Conservation (phyloP, 1,284 basidiomycete genomes). For the Cystobasidiaceae sp. region DNA sequence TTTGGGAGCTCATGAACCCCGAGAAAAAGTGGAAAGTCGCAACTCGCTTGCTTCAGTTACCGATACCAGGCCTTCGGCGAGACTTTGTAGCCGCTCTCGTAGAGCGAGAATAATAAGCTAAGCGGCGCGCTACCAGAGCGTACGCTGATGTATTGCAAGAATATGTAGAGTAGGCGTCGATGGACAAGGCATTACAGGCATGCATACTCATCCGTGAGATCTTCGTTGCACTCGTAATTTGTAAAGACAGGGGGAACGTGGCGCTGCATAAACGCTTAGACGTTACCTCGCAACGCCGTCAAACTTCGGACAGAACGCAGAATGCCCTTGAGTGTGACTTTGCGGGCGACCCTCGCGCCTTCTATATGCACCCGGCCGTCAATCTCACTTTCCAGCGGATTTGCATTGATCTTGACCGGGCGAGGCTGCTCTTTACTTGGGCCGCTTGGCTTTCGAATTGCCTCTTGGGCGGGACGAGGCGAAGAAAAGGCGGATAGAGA, state of each 20-base stretch:
- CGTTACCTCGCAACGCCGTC: neutral
- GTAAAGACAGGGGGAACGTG: too few species aligned
- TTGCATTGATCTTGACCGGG: neutral
- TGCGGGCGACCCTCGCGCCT: neutral
- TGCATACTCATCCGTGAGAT: neutral
- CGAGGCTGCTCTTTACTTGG: too few species aligned
- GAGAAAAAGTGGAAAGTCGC: constrained; percentile 36
- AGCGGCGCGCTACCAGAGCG: too few species aligned
- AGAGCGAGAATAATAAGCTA: neutral
- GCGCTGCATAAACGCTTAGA: too few species aligned
- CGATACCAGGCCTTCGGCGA: constrained; percentile 12
- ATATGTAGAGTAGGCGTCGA: too few species aligned
- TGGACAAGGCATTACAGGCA: too few species aligned
- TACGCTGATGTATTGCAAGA: too few species aligned
- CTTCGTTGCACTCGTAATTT: neutral
- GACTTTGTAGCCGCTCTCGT: constrained; percentile 31
- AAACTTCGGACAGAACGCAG: constrained; percentile 13
- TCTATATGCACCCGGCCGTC: neutral
- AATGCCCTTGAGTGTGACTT: neutral
- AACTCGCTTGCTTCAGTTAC: constrained; percentile 22
- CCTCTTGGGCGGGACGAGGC: neutral
- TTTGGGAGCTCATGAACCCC: constrained; percentile 38
- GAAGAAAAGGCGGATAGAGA: constrained; percentile 2
- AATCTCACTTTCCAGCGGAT: neutral
- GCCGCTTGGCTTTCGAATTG: neutral